phyloP scores from a whole-genome alignment of 192 early-diverging fungal genomes.

The Backusella tuberculispora region DNA sequence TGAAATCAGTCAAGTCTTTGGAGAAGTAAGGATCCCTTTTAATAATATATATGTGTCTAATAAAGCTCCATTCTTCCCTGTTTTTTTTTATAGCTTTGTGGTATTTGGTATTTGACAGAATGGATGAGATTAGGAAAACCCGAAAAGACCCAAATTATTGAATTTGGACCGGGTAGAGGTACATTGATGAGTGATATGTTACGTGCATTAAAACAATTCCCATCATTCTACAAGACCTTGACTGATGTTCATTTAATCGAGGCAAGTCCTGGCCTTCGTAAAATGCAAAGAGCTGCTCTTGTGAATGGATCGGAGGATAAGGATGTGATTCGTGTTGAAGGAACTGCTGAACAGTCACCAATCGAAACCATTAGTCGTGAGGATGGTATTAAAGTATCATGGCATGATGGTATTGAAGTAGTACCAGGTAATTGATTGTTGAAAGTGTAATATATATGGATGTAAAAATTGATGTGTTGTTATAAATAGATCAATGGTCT shows the following conservation, averaged over 20 bases:
- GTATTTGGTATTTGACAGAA: slow-evolving; percentile 85
- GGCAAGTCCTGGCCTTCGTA: slow-evolving; percentile 75
- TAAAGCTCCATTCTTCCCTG: not conserved
- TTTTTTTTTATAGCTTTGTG: slow-evolving; percentile 60
- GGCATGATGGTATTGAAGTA: slow-evolving; percentile 73
- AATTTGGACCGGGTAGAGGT: slow-evolving; percentile 93
- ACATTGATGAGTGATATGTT: slow-evolving; percentile 94
- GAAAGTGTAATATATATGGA: not conserved
- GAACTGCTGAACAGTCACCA: slow-evolving; percentile 25
- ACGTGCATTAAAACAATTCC: slow-evolving; percentile 71
- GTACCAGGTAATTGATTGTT: slow-evolving; percentile 47
- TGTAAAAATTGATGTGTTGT: not conserved
- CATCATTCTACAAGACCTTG: slow-evolving; percentile 64
- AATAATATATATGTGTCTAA: not conserved
- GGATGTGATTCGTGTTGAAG: slow-evolving; percentile 34
- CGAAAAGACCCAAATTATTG: slow-evolving; percentile 60
- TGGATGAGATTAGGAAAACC: slow-evolving; percentile 78
- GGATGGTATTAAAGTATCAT: slow-evolving; percentile 56
- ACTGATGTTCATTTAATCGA: slow-evolving; percentile 81
- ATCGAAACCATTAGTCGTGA: slow-evolving; percentile 31
- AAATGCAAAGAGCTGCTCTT: slow-evolving; percentile 63
- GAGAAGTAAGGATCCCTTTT: slow-evolving; percentile 62
- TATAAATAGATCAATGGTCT: slow-evolving; percentile 53
- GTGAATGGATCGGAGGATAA: slow-evolving; percentile 36
- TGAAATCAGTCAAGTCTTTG: slow-evolving; percentile 98